These are phyloP conservation scores for Eragrostis tef DNA, from an alignment of 202 grass and related monocot genomes.

Conservation along the genomic window DNA sequence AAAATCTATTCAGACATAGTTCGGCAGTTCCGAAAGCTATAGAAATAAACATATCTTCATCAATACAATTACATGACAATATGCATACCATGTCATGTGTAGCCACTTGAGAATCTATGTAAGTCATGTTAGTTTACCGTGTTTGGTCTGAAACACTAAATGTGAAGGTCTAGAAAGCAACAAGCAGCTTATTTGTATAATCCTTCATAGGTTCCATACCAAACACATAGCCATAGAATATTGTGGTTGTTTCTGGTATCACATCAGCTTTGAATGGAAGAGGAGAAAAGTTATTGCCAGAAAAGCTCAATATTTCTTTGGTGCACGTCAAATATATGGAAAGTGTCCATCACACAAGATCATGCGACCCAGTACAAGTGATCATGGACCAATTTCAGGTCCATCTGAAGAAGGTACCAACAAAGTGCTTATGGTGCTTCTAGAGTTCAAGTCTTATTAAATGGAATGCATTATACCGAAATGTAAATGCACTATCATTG, in stretches of 20 bases:
- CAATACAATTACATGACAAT: background rate
- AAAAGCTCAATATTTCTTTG: constrained; percentile 6
- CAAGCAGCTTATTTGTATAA: background rate
- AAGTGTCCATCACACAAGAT: background rate
- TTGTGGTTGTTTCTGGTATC: constrained; percentile 18
- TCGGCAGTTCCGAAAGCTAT: background rate
- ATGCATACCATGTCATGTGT: background rate
- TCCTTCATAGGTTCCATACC: background rate
- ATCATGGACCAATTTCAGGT: constrained; percentile 19
- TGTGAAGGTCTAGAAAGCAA: background rate
- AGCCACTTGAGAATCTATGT: background rate
- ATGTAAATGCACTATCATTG: background rate
- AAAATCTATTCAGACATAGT: background rate
- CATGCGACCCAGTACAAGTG: background rate
- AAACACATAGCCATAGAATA: background rate
- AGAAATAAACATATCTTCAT: background rate
- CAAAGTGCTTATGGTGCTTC: constrained; percentile 16
- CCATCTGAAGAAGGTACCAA: background rate
- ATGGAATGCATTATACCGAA: background rate
- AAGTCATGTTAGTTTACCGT: background rate
- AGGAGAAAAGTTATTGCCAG: background rate
- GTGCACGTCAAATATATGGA: background rate
- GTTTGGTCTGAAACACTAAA: background rate
- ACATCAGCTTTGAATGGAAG: background rate
- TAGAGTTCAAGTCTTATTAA: background rate